Percentiles rank a stretch among this genome's conserved stretches.
Conservation (phyloP, 257 asterid genomes). For the Nicotiana knightiana region DNA sequence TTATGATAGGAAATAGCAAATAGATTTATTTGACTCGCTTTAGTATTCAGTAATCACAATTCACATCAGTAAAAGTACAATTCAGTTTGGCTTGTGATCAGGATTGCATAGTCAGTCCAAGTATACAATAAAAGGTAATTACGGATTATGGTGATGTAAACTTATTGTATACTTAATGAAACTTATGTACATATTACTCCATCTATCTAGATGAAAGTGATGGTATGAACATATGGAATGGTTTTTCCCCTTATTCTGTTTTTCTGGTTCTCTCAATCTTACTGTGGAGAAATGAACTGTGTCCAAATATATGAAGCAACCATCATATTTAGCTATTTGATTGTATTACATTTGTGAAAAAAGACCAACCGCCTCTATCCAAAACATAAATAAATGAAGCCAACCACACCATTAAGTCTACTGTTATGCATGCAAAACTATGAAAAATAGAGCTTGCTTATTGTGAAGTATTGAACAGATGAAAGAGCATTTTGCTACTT, state of each 20-base stretch:
- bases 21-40: neutral
- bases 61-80: neutral
- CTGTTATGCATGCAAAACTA: neutral
- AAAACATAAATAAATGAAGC: neutral
- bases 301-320: slow-evolving; percentile 1
- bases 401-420: neutral
- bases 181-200: neutral
- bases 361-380: neutral
- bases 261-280: neutral
- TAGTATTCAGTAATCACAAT: neutral
- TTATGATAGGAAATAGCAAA: neutral
- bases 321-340: neutral
- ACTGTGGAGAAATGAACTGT: neutral
- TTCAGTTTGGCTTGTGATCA: neutral
- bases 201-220: neutral
- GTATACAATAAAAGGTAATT: neutral
- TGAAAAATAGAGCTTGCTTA: neutral
- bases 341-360: neutral
- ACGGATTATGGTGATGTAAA: neutral
- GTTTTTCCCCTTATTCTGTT: neutral
- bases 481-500: neutral
- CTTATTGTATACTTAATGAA: neutral
- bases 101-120: neutral
- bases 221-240: neutral
- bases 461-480: slow-evolving; percentile 6